Evolutionary conservation across 148 eudicot species (phyloP).

Genomic region (Cornus controversa): DNA sequence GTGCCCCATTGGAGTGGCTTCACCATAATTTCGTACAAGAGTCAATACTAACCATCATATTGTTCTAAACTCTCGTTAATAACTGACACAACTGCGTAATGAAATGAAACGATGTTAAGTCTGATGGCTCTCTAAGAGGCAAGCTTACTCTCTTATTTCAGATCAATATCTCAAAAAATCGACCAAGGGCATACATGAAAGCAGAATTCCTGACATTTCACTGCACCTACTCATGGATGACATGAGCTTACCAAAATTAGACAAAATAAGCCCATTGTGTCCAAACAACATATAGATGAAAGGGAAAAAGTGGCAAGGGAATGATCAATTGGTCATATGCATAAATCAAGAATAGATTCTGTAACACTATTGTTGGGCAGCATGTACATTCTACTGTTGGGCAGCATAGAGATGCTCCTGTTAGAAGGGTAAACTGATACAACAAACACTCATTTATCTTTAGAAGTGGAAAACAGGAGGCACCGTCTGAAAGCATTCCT

Average conservation of each 20-base stretch:
- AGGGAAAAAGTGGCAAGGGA: neutral
- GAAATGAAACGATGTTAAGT: neutral
- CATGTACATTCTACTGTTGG: neutral
- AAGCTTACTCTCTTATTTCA: neutral
- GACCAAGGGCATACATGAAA: neutral
- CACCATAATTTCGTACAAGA: neutral
- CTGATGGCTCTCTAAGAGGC: neutral
- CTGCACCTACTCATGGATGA: neutral
- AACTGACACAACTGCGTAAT: neutral
- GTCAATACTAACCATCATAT: neutral
- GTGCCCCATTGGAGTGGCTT: neutral
- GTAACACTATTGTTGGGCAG: too few relatives aligned
- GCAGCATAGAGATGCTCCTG: neutral
- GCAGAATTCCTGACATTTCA: neutral
- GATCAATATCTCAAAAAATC: neutral
- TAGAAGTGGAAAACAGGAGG: neutral
- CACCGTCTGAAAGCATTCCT: slow-evolving; percentile 9
- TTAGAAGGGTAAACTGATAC: neutral
- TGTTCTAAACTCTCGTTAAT: neutral
- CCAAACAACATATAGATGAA: neutral
- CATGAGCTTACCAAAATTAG: neutral
- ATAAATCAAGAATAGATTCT: neutral
- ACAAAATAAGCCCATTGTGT: neutral
- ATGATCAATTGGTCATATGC: slow-evolving; percentile 5
- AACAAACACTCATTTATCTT: neutral